Conservation (phyloP, 352 stramenopile genomes). For the Globisporangium ultimum region DNA sequence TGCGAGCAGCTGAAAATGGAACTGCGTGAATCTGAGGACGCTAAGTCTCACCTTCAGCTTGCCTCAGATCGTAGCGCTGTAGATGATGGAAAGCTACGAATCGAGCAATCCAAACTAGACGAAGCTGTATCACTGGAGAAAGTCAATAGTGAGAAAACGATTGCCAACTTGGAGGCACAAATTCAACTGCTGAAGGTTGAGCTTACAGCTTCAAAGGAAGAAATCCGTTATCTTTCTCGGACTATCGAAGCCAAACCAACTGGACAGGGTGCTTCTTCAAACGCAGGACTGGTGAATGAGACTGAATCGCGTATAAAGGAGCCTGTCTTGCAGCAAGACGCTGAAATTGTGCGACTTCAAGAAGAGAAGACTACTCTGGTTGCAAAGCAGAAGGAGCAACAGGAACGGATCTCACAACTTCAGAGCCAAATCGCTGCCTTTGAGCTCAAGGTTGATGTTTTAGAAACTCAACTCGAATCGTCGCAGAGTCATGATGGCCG, state of each 20-base stretch:
- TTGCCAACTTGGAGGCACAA: background rate
- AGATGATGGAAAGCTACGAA: background rate
- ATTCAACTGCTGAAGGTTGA: slow-evolving; percentile 5
- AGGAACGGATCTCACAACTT: slow-evolving; percentile 23
- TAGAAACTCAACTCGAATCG: slow-evolving; percentile 9
- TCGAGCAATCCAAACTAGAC: background rate
- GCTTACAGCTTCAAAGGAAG: slow-evolving; percentile 1
- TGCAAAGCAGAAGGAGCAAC: slow-evolving; percentile 20
- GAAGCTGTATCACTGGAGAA: background rate
- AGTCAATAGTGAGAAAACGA: background rate
- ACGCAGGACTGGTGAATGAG: background rate
- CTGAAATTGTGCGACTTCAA: slow-evolving; percentile 9
- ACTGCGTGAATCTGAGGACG: background rate
- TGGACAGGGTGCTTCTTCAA: background rate
- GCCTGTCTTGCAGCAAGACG: slow-evolving; percentile 1
- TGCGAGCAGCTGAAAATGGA: slow-evolving; percentile 1
- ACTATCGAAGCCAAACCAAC: background rate
- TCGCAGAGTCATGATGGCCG: background rate
- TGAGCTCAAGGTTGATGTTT: slow-evolving; percentile 10
- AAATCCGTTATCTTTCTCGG: slow-evolving; percentile 1
- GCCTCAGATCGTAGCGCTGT: background rate
- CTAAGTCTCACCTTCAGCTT: background rate
- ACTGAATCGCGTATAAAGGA: background rate
- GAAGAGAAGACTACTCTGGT: slow-evolving; percentile 23
- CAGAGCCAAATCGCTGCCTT: slow-evolving; percentile 18